phyloP scores from a whole-genome alignment of 768 basidiomycete genomes.

The Lactifluus pinguis region DNA sequence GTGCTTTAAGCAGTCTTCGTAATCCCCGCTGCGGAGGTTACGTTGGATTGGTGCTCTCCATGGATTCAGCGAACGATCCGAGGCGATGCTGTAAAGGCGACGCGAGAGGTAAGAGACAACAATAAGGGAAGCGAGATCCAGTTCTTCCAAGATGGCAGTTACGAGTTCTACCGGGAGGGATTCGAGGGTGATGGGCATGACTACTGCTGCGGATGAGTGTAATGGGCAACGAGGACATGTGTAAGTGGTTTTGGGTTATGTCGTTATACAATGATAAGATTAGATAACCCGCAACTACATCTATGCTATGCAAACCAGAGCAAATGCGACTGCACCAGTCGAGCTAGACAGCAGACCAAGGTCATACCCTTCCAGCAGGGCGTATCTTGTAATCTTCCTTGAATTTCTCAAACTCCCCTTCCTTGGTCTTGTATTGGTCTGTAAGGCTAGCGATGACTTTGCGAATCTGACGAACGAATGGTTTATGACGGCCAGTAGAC shows the following conservation, averaged over 20 bases:
- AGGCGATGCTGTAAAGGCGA: conserved; percentile 45
- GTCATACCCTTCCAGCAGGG: conserved; percentile 28
- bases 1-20: conserved; percentile 45
- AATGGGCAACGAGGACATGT: too few species aligned
- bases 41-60: conserved; percentile 67
- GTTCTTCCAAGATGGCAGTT: conserved; percentile 58
- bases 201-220: neutral
- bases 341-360: neutral
- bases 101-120: conserved; percentile 51
- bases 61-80: conserved; percentile 60
- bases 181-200: conserved; percentile 16
- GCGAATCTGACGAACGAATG: conserved; percentile 49
- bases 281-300: neutral
- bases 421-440: conserved; percentile 85
- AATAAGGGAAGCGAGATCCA: conserved; percentile 55
- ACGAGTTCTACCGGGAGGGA: conserved; percentile 70
- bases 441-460: conserved; percentile 69
- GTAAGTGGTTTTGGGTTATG: neutral
- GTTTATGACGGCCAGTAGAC: conserved; percentile 12
- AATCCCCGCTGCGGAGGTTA: conserved; percentile 37
- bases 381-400: conserved; percentile 72
- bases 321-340: neutral
- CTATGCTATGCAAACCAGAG: neutral
- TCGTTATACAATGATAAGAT: conserved; percentile 4
- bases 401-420: conserved; percentile 72